Conservation (phyloP, 306 rosid species). For the Argentina anserina region DNA sequence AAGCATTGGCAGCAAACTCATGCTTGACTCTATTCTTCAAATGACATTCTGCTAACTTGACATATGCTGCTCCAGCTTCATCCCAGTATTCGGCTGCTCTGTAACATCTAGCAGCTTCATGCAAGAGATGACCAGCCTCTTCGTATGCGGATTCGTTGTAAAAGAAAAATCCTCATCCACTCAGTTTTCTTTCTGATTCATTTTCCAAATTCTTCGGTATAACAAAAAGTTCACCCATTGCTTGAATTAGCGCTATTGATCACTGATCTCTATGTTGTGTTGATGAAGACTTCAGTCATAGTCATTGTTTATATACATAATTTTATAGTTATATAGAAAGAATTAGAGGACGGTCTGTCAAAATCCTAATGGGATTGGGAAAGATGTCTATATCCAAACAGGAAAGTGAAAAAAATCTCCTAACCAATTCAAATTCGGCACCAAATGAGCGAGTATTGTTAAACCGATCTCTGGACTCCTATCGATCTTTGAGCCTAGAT, state of each 20-base stretch:
- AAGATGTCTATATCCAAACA: not conserved
- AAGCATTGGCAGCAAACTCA: not conserved
- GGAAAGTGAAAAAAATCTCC: not conserved
- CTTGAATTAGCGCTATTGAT: not conserved
- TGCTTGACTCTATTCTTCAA: not conserved
- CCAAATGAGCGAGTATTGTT: too few relatives aligned
- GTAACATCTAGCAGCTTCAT: not conserved
- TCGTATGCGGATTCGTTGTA: not conserved
- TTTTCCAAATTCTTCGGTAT: not conserved
- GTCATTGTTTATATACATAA: not conserved
- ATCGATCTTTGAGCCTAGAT: too few relatives aligned
- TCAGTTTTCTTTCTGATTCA: not conserved
- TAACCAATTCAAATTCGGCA: too few relatives aligned
- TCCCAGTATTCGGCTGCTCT: not conserved
- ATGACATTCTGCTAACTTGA: not conserved
- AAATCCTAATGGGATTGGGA: not conserved
- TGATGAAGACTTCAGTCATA: not conserved
- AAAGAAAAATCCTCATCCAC: not conserved
- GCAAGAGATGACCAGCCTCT: not conserved
- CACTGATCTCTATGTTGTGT: not conserved
- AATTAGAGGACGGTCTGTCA: not conserved
- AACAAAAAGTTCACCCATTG: not conserved
- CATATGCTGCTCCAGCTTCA: not conserved
- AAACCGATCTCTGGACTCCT: too few relatives aligned
- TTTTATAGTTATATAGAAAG: too few relatives aligned